Evolutionary conservation across 345 rosid species (phyloP), one percentile per base, ranked within the genome.

Genomic region (Noccaea bulbosa): DNA sequence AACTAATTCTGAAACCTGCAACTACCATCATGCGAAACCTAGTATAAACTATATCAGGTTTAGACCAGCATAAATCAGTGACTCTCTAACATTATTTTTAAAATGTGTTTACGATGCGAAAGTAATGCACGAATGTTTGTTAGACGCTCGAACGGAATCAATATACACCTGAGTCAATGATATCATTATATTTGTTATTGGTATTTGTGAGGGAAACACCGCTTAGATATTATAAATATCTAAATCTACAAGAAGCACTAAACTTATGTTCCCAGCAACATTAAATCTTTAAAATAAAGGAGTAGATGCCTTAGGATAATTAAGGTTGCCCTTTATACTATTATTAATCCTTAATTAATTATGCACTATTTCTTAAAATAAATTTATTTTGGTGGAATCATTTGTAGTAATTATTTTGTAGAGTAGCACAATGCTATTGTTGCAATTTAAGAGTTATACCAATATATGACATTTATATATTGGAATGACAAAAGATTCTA

Each of bases 251-350:
- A 43, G 56, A 30, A 60, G 69, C 78, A 74, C 73, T 43, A 74
- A 59, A 44, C 49, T 35, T 67, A 44, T 41, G 72, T 27, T 67
- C 66, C 59, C 53, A 75, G 62, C 65, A 24, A 55, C 17, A 75
- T 54, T 75, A 66, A 62, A 75, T 75, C 70, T 62, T 62, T 39
- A 62, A 62, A 69, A 69, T 40, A 61, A 37, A 63, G 61, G 53
- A 48, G 61, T 47, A 62, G 79, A 69, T 63, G 79, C 79, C 66
- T 55, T 63, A 11, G 71, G 70, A 69, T 62, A 62, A 69, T 75
- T 75, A 75, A 75, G 75, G 70, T 75, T 69, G 14, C 33, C 60
- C 54, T 62, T 69, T 75, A 62, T 45, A 69, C 69, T 74, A 67
- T 39, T 24, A 55, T 43, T 9, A 49, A 35, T 24, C 16, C 40